phyloP scores from a whole-genome alignment of 2,329 filamentous ascomycete species.

The Epichloe gansuensis region DNA sequence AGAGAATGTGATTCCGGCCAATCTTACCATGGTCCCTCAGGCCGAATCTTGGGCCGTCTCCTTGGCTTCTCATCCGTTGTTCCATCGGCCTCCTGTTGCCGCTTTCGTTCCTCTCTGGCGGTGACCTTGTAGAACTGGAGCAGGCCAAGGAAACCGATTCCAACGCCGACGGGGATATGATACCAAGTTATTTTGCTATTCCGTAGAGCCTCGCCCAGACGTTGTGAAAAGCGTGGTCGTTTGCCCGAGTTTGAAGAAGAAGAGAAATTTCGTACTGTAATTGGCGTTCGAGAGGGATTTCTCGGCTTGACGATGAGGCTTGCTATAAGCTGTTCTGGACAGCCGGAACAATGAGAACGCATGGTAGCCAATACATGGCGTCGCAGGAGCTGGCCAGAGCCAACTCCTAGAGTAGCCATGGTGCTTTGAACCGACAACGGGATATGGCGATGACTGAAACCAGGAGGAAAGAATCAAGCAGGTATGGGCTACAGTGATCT shows the following conservation, averaged over 20 bases:
- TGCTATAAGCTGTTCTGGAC: slow-evolving; percentile 9
- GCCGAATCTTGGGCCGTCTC: slow-evolving; percentile 52
- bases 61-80: slow-evolving; percentile 31
- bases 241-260: slow-evolving; percentile 25
- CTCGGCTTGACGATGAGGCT: slow-evolving; percentile 8
- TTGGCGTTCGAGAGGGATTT: slow-evolving; percentile 13
- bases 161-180: slow-evolving; percentile 76
- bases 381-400: slow-evolving; percentile 21
- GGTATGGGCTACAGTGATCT: too few relatives aligned
- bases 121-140: slow-evolving; percentile 73
- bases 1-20: background rate
- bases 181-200: slow-evolving; percentile 66
- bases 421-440: slow-evolving; percentile 7
- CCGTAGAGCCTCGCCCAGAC: slow-evolving; percentile 35
- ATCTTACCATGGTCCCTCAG: slow-evolving; percentile 67
- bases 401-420: slow-evolving; percentile 22
- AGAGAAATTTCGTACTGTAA: slow-evolving; percentile 17
- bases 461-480: background rate
- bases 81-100: slow-evolving; percentile 29
- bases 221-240: slow-evolving; percentile 37
- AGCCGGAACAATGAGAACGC: slow-evolving; percentile 17
- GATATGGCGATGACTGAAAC: background rate
- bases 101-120: slow-evolving; percentile 38
- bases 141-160: slow-evolving; percentile 70
- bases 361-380: slow-evolving; percentile 19